phyloP scores from a whole-genome alignment of 2,329 filamentous ascomycete genomes.

The Aspergillus sp. region DNA sequence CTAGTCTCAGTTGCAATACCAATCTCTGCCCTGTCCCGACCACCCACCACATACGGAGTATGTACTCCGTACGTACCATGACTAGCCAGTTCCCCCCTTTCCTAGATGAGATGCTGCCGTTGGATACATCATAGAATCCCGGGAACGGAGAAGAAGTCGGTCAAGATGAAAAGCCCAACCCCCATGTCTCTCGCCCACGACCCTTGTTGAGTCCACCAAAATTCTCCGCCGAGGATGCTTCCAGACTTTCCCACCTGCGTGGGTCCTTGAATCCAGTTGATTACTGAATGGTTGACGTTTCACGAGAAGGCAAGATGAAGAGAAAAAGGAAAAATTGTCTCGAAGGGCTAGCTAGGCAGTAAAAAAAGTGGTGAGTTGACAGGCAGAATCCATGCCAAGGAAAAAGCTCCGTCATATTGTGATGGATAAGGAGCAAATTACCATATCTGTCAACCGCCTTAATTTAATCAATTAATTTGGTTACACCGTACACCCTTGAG shows the following conservation, averaged over 20 bases:
- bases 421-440: slow-evolving; percentile 11
- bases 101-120: background rate
- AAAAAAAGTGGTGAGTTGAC: background rate
- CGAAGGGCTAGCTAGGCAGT: too few relatives aligned
- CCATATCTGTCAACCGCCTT: background rate
- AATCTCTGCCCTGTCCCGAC: background rate
- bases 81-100: background rate
- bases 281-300: background rate
- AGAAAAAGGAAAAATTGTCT: background rate
- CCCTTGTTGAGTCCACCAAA: background rate
- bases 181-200: background rate
- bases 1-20: slow-evolving; percentile 1
- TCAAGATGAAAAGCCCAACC: slow-evolving; percentile 9
- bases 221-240: slow-evolving; percentile 3
- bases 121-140: slow-evolving; percentile 10
- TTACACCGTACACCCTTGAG: background rate
- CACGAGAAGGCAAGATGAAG: background rate
- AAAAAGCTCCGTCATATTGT: background rate
- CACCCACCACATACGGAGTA: slow-evolving; percentile 1
- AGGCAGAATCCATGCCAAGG: slow-evolving; percentile 1
- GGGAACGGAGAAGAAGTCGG: slow-evolving; percentile 9
- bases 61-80: background rate
- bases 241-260: background rate
- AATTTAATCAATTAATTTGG: background rate
- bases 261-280: background rate